These are phyloP conservation scores for Ogataea dorogensis DNA, from an alignment of 805 yeast species.

Conservation along the genomic window DNA sequence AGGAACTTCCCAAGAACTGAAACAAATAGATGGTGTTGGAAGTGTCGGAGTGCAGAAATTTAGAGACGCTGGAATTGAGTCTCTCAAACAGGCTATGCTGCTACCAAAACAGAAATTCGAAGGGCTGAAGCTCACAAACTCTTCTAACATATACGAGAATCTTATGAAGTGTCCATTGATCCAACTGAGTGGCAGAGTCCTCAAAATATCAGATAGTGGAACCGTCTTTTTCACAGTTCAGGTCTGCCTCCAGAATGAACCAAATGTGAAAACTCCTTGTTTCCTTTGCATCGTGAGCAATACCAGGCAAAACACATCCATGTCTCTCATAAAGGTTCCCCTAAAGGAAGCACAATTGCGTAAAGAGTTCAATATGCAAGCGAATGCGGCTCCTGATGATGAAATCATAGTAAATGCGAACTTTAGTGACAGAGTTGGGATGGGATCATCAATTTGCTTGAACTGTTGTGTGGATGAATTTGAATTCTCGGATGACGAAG, in stretches of 20 bases:
- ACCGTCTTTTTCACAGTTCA: slow-evolving; percentile 1
- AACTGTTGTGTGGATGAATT: slow-evolving; percentile 1
- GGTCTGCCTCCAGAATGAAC: not conserved
- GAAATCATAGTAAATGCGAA: slow-evolving; percentile 31
- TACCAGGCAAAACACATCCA: slow-evolving; percentile 19
- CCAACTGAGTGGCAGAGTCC: not conserved
- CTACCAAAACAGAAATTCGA: slow-evolving; percentile 39
- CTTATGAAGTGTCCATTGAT: not conserved
- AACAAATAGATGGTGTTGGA: slow-evolving; percentile 50
- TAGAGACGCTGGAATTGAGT: slow-evolving; percentile 34
- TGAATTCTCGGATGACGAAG: slow-evolving; percentile 22
- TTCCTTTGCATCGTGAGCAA: slow-evolving; percentile 1
- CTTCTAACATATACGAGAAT: slow-evolving; percentile 1
- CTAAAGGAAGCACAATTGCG: slow-evolving; percentile 24
- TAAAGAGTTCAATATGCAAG: slow-evolving; percentile 30
- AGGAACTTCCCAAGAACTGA: slow-evolving; percentile 40
- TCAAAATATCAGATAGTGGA: not conserved
- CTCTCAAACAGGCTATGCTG: slow-evolving; percentile 31
- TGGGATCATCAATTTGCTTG: slow-evolving; percentile 14
- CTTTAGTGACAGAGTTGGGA: slow-evolving; percentile 42
- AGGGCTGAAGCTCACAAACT: slow-evolving; percentile 37
- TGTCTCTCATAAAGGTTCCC: slow-evolving; percentile 45
- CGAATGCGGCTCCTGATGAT: slow-evolving; percentile 24
- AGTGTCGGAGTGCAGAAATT: slow-evolving; percentile 39
- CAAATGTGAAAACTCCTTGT: not conserved